Conservation (phyloP, 306 rosid genomes). For the Cicer arietinum region DNA sequence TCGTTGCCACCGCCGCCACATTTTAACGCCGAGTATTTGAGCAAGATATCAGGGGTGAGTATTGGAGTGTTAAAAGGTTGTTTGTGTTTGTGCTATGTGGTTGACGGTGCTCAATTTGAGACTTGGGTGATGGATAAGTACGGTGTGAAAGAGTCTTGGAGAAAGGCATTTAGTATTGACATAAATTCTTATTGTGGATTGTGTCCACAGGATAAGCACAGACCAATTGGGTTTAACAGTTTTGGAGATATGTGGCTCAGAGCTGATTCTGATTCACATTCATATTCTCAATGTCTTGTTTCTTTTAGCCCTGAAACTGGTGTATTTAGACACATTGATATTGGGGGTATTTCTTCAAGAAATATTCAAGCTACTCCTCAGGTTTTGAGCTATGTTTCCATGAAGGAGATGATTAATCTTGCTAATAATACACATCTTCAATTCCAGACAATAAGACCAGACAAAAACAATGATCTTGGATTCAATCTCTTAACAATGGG, state of each 20-base stretch:
- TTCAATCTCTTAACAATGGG: background rate
- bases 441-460: background rate
- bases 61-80: slow-evolving; percentile 43
- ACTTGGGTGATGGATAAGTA: slow-evolving; percentile 44
- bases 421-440: background rate
- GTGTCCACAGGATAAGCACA: slow-evolving; percentile 36
- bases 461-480: background rate
- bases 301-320: slow-evolving; percentile 39
- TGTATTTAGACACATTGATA: slow-evolving; percentile 21
- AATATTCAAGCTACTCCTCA: slow-evolving; percentile 42
- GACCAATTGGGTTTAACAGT: slow-evolving; percentile 44
- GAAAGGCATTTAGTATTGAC: slow-evolving; percentile 23
- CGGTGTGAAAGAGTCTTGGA: slow-evolving; percentile 40
- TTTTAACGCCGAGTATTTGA: slow-evolving; percentile 5
- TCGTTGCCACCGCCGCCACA: slow-evolving; percentile 28
- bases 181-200: slow-evolving; percentile 34
- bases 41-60: background rate
- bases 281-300: background rate
- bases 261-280: slow-evolving; percentile 32
- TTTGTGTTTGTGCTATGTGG: slow-evolving; percentile 43
- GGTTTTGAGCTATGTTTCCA: slow-evolving; percentile 41
- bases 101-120: slow-evolving; percentile 4
- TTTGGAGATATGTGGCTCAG: slow-evolving; percentile 49
- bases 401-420: slow-evolving; percentile 6
- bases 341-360: background rate